Evolutionary conservation across 192 early-diverging fungal genomes (phyloP), one percentile per base, ranked within the genome.

Genomic region (Entomortierella parvispora): DNA sequence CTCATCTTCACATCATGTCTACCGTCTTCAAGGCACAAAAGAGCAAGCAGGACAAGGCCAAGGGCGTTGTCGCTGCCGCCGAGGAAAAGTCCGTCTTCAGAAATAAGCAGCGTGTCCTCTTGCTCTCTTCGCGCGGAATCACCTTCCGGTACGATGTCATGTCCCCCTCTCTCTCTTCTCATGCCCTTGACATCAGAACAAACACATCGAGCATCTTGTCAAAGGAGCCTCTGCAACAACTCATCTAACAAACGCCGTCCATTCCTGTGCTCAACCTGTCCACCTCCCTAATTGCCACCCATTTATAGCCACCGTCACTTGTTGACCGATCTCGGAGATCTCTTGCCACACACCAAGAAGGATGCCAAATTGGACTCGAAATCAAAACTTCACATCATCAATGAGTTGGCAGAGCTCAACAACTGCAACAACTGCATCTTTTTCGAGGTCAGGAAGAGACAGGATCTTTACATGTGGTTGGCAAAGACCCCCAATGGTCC

Each of bases 391-490:
- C 76, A 89, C 8, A 77, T 93, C 31, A 81, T 99, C 48, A 99
- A 99, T 80, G 97, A 98, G 81, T 84, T 99, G 31, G 95, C 95
- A 11, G 94, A 97, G 60, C 88, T 98, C 58, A 95, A 93, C 86
- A 95, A 95, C 86, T 99, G 97, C 88, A 99, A 99, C 87, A 99
- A 98, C 68, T 92, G 91, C 68, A 84, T 99, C 47, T 99, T 93
- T 76, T 97, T 99, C 82, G 97, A 99, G 79, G 89, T 94, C 17
- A 86, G 96, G 57, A 95, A 94, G 71, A 88, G 93, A 78, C 89
- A 89, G 66, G 97, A 99, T 82, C 72, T 97, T 58, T 99, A 96
- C 81, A 66, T 99, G 90, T 99, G 97, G 97, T 86, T 97, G 54
- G 85, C 92, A 26, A 94, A 94, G 79, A 93, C 96, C 12, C 97